Evolutionary conservation across 257 asterid genomes (phyloP).

Genomic region (Ophiorrhiza pumila): DNA sequence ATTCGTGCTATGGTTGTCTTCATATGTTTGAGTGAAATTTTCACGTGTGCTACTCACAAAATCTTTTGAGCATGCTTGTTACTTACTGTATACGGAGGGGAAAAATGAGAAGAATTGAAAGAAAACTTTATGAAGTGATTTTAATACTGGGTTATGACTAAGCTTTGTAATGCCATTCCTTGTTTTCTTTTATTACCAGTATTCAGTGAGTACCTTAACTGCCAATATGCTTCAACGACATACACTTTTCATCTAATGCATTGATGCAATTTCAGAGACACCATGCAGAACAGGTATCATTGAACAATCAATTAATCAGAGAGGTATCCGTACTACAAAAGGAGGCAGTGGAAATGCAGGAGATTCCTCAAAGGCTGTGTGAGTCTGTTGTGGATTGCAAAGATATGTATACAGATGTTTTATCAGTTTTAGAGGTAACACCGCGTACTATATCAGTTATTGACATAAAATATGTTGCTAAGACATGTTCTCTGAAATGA

Average conservation of each 20-base stretch:
- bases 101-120: not conserved
- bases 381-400: conserved; percentile 58
- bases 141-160: not conserved
- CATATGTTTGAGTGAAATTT: not conserved
- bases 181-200: not conserved
- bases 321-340: conserved; percentile 59
- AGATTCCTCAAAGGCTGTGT: conserved; percentile 53
- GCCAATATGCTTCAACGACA: not conserved
- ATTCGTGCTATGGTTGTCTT: not conserved
- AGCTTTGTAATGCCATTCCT: not conserved
- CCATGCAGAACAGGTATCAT: conserved; percentile 43
- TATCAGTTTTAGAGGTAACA: conserved; percentile 60
- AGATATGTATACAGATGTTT: conserved; percentile 50
- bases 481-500: not conserved
- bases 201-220: not conserved
- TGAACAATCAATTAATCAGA: conserved; percentile 47
- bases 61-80: not conserved
- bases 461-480: not conserved
- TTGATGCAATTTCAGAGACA: conserved; percentile 48
- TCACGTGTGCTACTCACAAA: not conserved
- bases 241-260: conserved; percentile 15
- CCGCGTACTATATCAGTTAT: not conserved
- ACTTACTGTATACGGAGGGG: not conserved
- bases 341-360: conserved; percentile 44
- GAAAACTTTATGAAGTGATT: not conserved